Evolutionary conservation across 345 rosid species (phyloP), one percentile per base, ranked within the genome.

Genomic region (Euphorbia pulcherrima): DNA sequence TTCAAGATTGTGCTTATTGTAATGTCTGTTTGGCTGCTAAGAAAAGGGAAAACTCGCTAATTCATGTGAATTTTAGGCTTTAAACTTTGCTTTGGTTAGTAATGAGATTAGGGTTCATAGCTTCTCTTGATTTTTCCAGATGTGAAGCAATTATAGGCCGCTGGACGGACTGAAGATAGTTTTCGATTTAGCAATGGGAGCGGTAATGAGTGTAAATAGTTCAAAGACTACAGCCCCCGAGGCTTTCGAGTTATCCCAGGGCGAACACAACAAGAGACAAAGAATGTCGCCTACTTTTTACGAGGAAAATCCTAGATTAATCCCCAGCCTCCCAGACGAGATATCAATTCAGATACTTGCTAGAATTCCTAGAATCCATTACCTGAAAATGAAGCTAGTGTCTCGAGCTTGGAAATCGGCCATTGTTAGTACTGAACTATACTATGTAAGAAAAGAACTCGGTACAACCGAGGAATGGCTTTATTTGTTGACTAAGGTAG

Each of bases 261-360:
- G 60, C 64, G 89, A 74, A 37, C 39, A 63, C 23, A 69, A 80
- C 81, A 87, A 87, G 84, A 80, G 83, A 72, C 85, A 74, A 52
- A 84, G 66, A 65, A 40, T 77, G 63, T 72, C 77, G 0, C 51
- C 57, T 0, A 57, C 33, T 72, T 68, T 48, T 23, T 37, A 54
- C 20, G 88, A 84, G 66, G 89, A 83, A 20, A 72, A 66, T 24
- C 69, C 74, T 52, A 75, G 93, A 74, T 65, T 92, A 84, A 90
- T 92, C 69, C 96, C 96, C 14, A 71, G 79, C 60, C 96, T 90
- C 67, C 96, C 96, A 0, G 96, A 92, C 70, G 98, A 92, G 87
- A 64, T 92, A 70, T 90, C 98, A 0, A 68, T 87, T 40, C 96
- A 88, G 80, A 88, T 90, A 65, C 89, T 92, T 41, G 96, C 98